These are phyloP conservation scores for Suillus fuscotomentosus DNA, from an alignment of 768 basidiomycete genomes.

Conservation along the genomic window DNA sequence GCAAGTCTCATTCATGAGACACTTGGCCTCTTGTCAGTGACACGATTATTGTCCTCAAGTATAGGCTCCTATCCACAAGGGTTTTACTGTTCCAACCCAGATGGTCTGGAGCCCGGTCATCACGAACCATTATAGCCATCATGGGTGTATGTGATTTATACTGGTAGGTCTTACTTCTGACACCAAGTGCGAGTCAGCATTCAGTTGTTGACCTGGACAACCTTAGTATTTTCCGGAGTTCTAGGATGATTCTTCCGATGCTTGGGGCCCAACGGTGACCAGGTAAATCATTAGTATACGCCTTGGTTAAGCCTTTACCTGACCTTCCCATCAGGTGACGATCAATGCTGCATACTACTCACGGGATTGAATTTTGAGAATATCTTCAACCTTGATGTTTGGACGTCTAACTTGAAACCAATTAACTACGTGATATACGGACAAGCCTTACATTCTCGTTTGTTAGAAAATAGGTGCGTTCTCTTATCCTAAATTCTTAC, in stretches of 20 bases:
- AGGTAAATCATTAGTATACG: constrained; percentile 33
- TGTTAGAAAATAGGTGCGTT: too few species aligned
- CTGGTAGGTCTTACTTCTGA: neutral
- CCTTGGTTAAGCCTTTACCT: constrained; percentile 5
- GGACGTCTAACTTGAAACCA: constrained; percentile 80
- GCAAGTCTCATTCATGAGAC: constrained; percentile 29
- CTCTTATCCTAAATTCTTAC: too few species aligned
- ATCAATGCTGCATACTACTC: constrained; percentile 51
- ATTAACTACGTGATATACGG: constrained; percentile 86
- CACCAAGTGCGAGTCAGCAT: neutral
- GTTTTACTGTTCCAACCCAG: constrained; percentile 79
- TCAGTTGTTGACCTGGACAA: constrained; percentile 41
- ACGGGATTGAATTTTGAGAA: constrained; percentile 75
- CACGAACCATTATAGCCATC: constrained; percentile 65
- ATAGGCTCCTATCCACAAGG: constrained; percentile 70
- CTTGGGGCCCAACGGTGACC: constrained; percentile 76
- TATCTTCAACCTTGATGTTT: constrained; percentile 76
- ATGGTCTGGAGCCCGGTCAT: constrained; percentile 60
- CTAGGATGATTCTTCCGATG: constrained; percentile 78
- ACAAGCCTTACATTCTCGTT: constrained; percentile 31
- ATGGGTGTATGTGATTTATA: constrained; percentile 39
- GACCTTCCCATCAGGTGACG: constrained; percentile 46
- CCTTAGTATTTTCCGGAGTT: constrained; percentile 76
- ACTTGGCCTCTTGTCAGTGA: neutral
- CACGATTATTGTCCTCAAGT: constrained; percentile 23